Conservation (phyloP, 805 yeast genomes). For the Kodamaea laetipori region DNA sequence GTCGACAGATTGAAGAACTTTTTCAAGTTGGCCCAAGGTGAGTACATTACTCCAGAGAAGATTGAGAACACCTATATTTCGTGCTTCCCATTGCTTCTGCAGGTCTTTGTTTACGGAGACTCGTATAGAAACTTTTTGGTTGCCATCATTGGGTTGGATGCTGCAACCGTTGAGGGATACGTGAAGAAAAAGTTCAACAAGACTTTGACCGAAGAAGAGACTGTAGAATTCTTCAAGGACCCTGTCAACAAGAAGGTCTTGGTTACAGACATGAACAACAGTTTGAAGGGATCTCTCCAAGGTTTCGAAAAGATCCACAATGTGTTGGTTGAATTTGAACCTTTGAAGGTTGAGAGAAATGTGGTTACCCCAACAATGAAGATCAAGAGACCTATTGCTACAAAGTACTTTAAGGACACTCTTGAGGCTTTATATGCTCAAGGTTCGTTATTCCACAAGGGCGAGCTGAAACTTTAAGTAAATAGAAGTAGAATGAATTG, state of each 20-base stretch:
- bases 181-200: slow-evolving; percentile 14
- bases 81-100: slow-evolving; percentile 50
- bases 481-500: slow-evolving; percentile 24
- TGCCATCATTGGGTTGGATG: slow-evolving; percentile 64
- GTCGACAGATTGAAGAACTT: slow-evolving; percentile 80
- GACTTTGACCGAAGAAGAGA: slow-evolving; percentile 15
- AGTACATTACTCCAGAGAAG: slow-evolving; percentile 74
- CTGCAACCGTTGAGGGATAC: slow-evolving; percentile 24
- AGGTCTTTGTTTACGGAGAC: slow-evolving; percentile 66
- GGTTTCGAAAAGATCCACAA: slow-evolving; percentile 41
- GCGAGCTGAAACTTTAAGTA: slow-evolving; percentile 10
- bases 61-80: slow-evolving; percentile 66
- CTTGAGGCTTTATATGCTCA: slow-evolving; percentile 38
- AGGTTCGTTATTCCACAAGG: slow-evolving; percentile 26
- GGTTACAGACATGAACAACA: slow-evolving; percentile 26
- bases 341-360: slow-evolving; percentile 55
- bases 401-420: slow-evolving; percentile 27
- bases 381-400: slow-evolving; percentile 45
- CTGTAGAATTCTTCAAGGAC: slow-evolving; percentile 19
- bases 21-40: slow-evolving; percentile 58
- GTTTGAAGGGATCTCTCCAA: slow-evolving; percentile 22
- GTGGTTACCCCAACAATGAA: slow-evolving; percentile 68
- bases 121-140: slow-evolving; percentile 57
- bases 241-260: slow-evolving; percentile 22
- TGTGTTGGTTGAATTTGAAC: slow-evolving; percentile 29